A percentile compares a stretch with the other conserved stretches of the same genome.
Evolutionary conservation across 164 flowering plant species (phyloP).

Genomic region (Hamamelis virginiana): DNA sequence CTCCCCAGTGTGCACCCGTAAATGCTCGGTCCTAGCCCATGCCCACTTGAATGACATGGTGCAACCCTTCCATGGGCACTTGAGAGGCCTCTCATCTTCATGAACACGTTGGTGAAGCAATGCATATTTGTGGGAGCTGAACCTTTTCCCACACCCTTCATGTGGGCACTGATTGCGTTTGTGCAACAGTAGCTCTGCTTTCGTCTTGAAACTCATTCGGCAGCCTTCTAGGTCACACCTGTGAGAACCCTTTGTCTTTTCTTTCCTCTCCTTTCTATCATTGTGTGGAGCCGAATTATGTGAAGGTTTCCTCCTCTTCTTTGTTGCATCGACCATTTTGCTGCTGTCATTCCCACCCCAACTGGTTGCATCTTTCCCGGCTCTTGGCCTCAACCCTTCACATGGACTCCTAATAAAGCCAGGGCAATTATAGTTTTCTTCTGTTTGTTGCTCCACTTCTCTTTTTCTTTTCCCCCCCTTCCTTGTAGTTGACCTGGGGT

Average conservation of each 20-base stretch:
- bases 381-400: conserved; percentile 86
- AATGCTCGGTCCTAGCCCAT: conserved; percentile 93
- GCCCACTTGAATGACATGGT: conserved; percentile 93
- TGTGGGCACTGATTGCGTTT: conserved; percentile 62
- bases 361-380: conserved; percentile 21
- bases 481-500: conserved; percentile 13
- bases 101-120: conserved; percentile 75
- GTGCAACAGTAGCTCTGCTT: conserved; percentile 60
- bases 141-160: conserved; percentile 73
- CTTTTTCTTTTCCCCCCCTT: conserved; percentile 44
- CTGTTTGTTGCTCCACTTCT: conserved; percentile 32
- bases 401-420: conserved; percentile 77
- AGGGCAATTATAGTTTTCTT: conserved; percentile 14
- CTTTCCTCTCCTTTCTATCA: conserved; percentile 31
- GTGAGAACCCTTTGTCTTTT: conserved; percentile 24
- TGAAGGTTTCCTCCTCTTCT: conserved; percentile 25
- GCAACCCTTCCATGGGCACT: conserved; percentile 92
- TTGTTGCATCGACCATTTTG: neutral
- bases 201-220: conserved; percentile 65
- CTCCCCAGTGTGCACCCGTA: conserved; percentile 88
- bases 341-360: conserved; percentile 13
- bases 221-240: conserved; percentile 73
- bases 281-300: conserved; percentile 12
- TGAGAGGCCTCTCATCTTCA: conserved; percentile 76
- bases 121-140: conserved; percentile 72